Evolutionary conservation across 352 stramenopile genomes (phyloP).

Genomic region (Globisporangium viniferum): DNA sequence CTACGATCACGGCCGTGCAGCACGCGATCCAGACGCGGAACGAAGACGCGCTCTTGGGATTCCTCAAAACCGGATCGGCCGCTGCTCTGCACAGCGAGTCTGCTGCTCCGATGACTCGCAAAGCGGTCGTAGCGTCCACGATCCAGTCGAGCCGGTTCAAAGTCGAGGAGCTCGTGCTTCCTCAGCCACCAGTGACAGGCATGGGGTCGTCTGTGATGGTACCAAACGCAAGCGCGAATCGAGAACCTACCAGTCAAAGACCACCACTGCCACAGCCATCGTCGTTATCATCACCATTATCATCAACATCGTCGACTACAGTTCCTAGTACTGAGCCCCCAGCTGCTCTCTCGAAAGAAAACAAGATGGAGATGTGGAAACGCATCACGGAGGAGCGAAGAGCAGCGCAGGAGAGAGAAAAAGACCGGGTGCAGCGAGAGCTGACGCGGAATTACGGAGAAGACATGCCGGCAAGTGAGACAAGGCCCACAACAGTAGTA

Average conservation of each 20-base stretch:
- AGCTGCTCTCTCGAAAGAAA: constrained; percentile 35
- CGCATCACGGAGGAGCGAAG: constrained; percentile 50
- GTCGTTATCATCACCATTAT: neutral
- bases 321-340: neutral
- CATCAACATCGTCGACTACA: neutral
- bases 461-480: neutral
- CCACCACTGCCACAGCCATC: neutral
- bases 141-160: constrained; percentile 15
- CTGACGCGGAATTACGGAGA: neutral
- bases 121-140: constrained; percentile 3
- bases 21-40: constrained; percentile 21
- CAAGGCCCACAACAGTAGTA: neutral
- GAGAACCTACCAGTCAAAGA: neutral
- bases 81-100: neutral
- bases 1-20: constrained; percentile 19
- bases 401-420: constrained; percentile 24
- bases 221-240: neutral
- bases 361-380: constrained; percentile 70
- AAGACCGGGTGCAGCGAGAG: constrained; percentile 15
- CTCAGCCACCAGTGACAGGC: neutral
- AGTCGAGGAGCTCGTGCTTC: constrained; percentile 16
- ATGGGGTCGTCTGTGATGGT: neutral
- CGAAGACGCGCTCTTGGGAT: constrained; percentile 19
- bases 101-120: neutral
- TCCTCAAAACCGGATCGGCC: constrained; percentile 21